phyloP scores from a whole-genome alignment of 192 early-diverging fungal genomes.

The Coemansia erecta region DNA sequence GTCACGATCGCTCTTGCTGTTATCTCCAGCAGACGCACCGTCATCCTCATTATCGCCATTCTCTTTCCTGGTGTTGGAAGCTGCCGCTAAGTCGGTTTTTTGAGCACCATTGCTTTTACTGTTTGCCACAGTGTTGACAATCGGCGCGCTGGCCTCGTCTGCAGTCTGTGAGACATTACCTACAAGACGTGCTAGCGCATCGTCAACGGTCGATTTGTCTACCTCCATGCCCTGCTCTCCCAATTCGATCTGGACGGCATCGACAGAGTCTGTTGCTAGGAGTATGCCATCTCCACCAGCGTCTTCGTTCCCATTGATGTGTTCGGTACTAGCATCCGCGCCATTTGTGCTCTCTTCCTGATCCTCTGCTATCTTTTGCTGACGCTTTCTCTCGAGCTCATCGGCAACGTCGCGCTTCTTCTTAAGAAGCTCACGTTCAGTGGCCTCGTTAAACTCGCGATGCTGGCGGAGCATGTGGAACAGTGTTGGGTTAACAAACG shows the following conservation, averaged over 20 bases:
- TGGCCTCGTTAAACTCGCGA: slow-evolving; percentile 55
- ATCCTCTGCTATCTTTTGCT: slow-evolving; percentile 15
- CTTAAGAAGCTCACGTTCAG: slow-evolving; percentile 47
- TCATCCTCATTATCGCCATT: background rate
- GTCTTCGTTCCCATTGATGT: background rate
- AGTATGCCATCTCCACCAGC: background rate
- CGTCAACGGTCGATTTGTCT: slow-evolving; percentile 39
- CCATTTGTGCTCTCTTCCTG: background rate
- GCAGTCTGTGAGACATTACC: background rate
- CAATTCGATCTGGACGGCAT: background rate
- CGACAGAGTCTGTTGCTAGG: background rate
- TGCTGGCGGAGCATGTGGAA: slow-evolving; percentile 55
- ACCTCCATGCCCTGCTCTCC: slow-evolving; percentile 36
- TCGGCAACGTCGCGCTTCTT: slow-evolving; percentile 43
- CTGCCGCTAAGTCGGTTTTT: too few species aligned
- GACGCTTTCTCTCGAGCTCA: slow-evolving; percentile 29
- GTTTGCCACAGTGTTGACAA: too few species aligned
- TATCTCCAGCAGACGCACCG: background rate
- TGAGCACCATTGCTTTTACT: too few species aligned
- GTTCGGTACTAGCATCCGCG: too few species aligned
- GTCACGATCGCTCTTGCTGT: background rate
- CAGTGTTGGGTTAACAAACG: slow-evolving; percentile 54
- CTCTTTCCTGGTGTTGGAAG: too few species aligned
- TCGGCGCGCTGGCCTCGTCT: background rate
- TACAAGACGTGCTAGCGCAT: slow-evolving; percentile 45